Evolutionary conservation across 2,329 filamentous ascomycete genomes (phyloP).

Genomic region (Exophiala lecanii-corni): DNA sequence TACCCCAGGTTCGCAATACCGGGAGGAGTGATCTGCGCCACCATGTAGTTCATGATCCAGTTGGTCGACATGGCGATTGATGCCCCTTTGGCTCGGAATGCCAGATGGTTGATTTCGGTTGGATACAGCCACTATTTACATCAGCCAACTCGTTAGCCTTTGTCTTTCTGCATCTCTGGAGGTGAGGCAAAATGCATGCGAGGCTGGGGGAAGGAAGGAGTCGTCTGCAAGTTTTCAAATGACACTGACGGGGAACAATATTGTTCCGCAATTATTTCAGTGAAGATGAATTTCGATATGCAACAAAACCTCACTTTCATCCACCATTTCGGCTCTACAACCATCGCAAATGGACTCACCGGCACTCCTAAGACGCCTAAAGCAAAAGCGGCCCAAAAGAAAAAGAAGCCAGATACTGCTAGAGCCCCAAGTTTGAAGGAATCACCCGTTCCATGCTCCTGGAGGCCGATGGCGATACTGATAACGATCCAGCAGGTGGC

Average conservation of each 20-base stretch:
- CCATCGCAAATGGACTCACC: constrained; percentile 5
- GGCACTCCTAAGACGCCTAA: constrained; percentile 38
- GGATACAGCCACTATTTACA: constrained; percentile 34
- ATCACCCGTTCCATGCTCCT: constrained; percentile 37
- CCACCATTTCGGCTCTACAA: no score
- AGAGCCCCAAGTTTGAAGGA: constrained; percentile 44
- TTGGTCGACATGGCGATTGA: constrained; percentile 32
- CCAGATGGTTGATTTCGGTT: constrained; percentile 34
- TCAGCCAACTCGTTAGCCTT: no score
- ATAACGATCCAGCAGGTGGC: constrained; percentile 48
- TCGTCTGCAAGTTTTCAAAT: no score
- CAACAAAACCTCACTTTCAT: no score
- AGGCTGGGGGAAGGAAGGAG: not conserved
- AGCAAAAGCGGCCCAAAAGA: constrained; percentile 38
- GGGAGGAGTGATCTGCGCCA: constrained; percentile 32
- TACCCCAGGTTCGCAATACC: constrained; percentile 32
- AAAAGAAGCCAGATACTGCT: constrained; percentile 44
- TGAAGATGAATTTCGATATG: no score
- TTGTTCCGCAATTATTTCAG: no score
- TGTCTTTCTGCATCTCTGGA: no score
- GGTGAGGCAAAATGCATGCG: not conserved
- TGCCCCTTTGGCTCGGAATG: constrained; percentile 34
- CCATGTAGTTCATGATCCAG: constrained; percentile 32
- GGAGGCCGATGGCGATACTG: constrained; percentile 40
- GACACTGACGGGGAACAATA: no score